Conservation (phyloP, 768 basidiomycete genomes). For the Mycena albidolilacea region DNA sequence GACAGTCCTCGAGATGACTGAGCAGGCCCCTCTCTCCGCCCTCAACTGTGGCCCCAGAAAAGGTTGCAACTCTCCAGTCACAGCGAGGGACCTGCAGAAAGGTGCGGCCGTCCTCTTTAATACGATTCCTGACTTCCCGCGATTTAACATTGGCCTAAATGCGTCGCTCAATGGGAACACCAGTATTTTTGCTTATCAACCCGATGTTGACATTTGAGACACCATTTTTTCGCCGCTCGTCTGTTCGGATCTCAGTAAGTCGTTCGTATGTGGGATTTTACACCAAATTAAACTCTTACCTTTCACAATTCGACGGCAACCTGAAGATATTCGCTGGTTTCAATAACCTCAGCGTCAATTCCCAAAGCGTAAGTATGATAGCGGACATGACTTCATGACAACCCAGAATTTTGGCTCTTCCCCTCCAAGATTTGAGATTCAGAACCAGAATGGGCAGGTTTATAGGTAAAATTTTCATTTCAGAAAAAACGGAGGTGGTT, state of each 20-base stretch:
- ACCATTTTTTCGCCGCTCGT: slow-evolving; percentile 21
- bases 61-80: slow-evolving; percentile 21
- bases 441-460: no score
- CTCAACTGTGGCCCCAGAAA: slow-evolving; percentile 9
- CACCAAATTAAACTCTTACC: background rate
- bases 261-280: background rate
- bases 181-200: slow-evolving; percentile 25
- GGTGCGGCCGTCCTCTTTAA: background rate
- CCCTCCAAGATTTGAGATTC: no score
- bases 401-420: no score
- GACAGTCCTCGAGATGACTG: slow-evolving; percentile 5
- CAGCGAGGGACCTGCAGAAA: slow-evolving; percentile 12
- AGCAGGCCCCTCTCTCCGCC: slow-evolving; percentile 5
- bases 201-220: slow-evolving; percentile 19
- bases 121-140: background rate
- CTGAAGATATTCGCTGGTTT: slow-evolving; percentile 25
- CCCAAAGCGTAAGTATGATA: no score
- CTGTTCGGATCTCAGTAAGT: slow-evolving; percentile 32
- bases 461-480: no score
- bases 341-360: slow-evolving; percentile 6
- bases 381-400: no score
- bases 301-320: background rate
- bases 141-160: slow-evolving; percentile 9
- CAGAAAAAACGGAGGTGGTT: no score
- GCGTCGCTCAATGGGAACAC: slow-evolving; percentile 29